These are phyloP conservation scores for Fusarium sp. DNA, from an alignment of 2,329 filamentous ascomycete species.

Conservation along the genomic window DNA sequence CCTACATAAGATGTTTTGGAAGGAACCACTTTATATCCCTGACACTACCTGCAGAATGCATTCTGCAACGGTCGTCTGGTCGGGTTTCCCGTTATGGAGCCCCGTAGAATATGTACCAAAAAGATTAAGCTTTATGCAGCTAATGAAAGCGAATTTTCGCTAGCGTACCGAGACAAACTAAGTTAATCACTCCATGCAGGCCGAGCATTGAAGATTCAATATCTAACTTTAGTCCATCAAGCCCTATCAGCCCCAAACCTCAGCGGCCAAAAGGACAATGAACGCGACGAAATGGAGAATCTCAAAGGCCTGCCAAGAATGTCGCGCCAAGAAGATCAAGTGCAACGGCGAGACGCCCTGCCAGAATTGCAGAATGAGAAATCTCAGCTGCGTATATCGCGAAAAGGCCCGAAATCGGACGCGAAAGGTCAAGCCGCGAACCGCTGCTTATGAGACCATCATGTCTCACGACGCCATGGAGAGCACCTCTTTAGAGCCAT, in stretches of 20 bases:
- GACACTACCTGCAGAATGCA: not conserved
- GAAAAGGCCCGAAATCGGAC: constrained; percentile 50
- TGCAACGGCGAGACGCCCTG: constrained; percentile 51
- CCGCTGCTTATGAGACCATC: constrained; percentile 42
- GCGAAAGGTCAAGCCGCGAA: constrained; percentile 44
- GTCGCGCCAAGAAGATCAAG: constrained; percentile 51
- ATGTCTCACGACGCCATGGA: constrained; percentile 39
- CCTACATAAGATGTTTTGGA: not conserved
- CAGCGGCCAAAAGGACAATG: constrained; percentile 31
- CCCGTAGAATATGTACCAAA: constrained; percentile 34
- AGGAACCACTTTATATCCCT: constrained; percentile 3
- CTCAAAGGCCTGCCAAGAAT: constrained; percentile 53
- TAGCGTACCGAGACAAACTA: constrained; percentile 28
- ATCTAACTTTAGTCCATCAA: constrained; percentile 18
- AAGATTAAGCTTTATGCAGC: constrained; percentile 34
- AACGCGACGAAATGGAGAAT: constrained; percentile 51
- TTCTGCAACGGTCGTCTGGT: not conserved
- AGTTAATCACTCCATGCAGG: constrained; percentile 32
- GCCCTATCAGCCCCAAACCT: not conserved
- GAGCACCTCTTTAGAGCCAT: constrained; percentile 35
- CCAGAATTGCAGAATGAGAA: constrained; percentile 46
- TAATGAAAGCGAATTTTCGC: constrained; percentile 31
- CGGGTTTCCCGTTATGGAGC: constrained; percentile 11
- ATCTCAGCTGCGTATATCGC: constrained; percentile 49
- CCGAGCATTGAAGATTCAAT: constrained; percentile 24